phyloP scores from a whole-genome alignment of 768 basidiomycete species.

The Boletus fagicola region DNA sequence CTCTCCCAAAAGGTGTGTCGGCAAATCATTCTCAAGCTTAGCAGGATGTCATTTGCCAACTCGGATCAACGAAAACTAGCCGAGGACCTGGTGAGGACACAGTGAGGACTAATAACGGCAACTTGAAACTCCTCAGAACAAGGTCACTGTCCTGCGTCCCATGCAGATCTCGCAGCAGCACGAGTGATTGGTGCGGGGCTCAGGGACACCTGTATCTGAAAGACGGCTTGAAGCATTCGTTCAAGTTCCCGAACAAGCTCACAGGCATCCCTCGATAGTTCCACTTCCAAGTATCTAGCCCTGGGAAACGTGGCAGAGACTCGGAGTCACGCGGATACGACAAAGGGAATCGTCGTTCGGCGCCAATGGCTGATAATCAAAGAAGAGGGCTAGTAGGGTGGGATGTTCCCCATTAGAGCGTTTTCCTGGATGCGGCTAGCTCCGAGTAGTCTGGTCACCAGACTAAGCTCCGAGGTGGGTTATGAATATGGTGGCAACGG shows the following conservation, averaged over 20 bases:
- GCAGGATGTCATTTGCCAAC: neutral
- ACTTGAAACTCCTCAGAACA: neutral
- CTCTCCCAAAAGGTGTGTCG: neutral
- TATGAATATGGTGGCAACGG: slow-evolving; percentile 8
- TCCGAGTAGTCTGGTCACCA: too few relatives aligned
- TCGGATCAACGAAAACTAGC: neutral
- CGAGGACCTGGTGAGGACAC: neutral
- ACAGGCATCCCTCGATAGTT: neutral
- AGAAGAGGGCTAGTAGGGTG: neutral
- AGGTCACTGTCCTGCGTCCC: neutral
- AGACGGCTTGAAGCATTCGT: neutral
- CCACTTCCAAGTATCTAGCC: neutral
- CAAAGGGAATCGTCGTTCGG: neutral
- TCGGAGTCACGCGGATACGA: neutral
- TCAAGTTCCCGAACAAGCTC: neutral
- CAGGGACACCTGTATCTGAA: neutral
- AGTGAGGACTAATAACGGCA: neutral
- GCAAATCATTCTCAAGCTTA: neutral
- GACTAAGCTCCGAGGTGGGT: slow-evolving; percentile 10
- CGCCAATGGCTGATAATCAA: slow-evolving; percentile 5
- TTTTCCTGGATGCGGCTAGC: neutral
- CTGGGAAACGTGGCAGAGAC: neutral
- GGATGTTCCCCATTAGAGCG: neutral
- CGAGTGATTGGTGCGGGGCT: neutral
- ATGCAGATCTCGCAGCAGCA: neutral